Percentiles rank a stretch among this genome's conserved stretches.
Evolutionary conservation across 441 rosid genomes (phyloP).

Genomic region (Sinapis alba): DNA sequence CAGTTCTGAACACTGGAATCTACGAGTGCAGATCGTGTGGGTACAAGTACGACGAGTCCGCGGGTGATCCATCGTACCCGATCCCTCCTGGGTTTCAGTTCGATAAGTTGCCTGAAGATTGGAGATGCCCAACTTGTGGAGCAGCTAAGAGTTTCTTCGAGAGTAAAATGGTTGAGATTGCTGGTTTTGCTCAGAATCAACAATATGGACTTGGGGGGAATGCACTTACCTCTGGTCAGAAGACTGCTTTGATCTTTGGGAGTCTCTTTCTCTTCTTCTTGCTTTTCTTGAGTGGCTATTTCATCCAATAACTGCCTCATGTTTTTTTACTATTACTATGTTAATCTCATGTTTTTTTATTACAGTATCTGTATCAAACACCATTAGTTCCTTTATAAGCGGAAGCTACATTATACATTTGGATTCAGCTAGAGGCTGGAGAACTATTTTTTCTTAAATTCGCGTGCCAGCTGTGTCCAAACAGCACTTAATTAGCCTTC

Average conservation of each 20-base stretch:
- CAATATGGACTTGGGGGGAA: conserved; percentile 90
- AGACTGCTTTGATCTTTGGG: conserved; percentile 78
- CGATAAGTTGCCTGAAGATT: conserved; percentile 76
- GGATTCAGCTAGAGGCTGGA: background rate
- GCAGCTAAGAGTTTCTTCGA: conserved; percentile 80
- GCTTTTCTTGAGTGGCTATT: conserved; percentile 79
- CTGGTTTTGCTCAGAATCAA: conserved; percentile 95
- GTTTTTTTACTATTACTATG: background rate
- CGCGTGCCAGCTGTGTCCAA: no score
- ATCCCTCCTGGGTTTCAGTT: conserved; percentile 83
- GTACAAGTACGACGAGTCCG: conserved; percentile 80
- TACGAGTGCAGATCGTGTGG: conserved; percentile 95
- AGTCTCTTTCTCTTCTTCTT: conserved; percentile 64
- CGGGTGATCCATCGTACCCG: conserved; percentile 86
- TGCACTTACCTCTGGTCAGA: conserved; percentile 87
- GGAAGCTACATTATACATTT: conserved; percentile 7
- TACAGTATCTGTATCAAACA: conserved; percentile 2
- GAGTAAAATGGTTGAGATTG: conserved; percentile 94
- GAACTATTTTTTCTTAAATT: background rate
- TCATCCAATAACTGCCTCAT: conserved; percentile 45
- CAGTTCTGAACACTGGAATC: conserved; percentile 86
- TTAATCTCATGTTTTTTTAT: background rate
- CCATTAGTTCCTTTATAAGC: background rate
- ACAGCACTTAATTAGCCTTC: background rate
- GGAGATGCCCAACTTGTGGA: conserved; percentile 97